Evolutionary conservation across 1,284 basidiomycete genomes (phyloP).

Genomic region (Cryptococcus sp.): DNA sequence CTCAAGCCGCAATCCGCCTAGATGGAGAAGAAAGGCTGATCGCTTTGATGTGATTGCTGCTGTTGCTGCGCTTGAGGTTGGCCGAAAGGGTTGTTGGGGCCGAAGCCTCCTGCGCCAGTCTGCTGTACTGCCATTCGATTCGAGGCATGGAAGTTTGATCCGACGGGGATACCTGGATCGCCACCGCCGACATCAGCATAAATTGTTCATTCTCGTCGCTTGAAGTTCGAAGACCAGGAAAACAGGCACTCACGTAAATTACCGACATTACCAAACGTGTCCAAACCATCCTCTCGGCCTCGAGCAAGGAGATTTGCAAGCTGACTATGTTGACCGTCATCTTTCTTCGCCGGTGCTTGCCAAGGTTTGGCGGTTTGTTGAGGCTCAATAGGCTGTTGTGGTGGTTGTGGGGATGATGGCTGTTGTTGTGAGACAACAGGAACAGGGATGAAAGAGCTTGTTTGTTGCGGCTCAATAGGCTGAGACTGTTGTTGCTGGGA

Average conservation of each 20-base stretch:
- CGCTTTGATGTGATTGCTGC: conserved; percentile 50
- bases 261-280: conserved; percentile 91
- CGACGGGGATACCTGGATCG: conserved; percentile 65
- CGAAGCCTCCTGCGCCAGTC: conserved; percentile 53
- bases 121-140: conserved; percentile 63
- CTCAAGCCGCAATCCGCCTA: conserved; percentile 33
- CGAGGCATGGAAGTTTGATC: conserved; percentile 55
- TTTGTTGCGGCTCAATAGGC: conserved; percentile 41
- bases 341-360: conserved; percentile 44
- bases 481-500: conserved; percentile 52
- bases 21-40: conserved; percentile 84
- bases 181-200: conserved; percentile 1
- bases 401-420: conserved; percentile 23
- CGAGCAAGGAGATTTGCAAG: conserved; percentile 80
- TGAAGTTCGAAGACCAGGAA: not conserved
- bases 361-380: conserved; percentile 37
- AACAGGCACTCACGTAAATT: conserved; percentile 62
- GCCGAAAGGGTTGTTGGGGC: conserved; percentile 73
- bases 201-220: not conserved
- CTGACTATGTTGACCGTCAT: conserved; percentile 70
- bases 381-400: conserved; percentile 26
- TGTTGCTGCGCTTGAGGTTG: conserved; percentile 62
- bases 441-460: conserved; percentile 36
- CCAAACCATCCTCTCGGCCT: conserved; percentile 75
- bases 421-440: conserved; percentile 24